Base-by-base conservation (phyloP, 305 asterid species). In the Solanum chacoense region DNA sequence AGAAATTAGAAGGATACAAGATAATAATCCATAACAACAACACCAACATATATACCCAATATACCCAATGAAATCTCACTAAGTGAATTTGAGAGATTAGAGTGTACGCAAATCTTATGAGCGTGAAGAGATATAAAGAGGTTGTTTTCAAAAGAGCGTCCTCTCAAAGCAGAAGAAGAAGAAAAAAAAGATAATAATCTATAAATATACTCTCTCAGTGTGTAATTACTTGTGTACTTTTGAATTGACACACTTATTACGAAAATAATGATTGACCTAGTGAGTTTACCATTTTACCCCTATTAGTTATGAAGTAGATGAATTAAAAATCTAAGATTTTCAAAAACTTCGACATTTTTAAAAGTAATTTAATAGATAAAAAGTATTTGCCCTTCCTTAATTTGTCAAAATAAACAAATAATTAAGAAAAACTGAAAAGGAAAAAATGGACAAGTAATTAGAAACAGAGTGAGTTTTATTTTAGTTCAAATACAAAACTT, bases 301-400 rank as follows among this genome's bases (percentile, higher is more conserved):
- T 55, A 55, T 55, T 55, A 55, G 4, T 55, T 55, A 55, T 55
- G 67, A 55, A 55, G 0, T 45, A 5, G 1, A 5, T 18, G 11
- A 55, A 7, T 18, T 18, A 55, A 7, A 18, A 55, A 18, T 1
- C 8, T 2, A 18, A 18, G 0, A 50, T 50, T 50, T 50, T 50
- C 10, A 16, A 16, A 0, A 55, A 55, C 0, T 55, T 18, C 0
- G 1, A 6, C 1, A 2, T 18, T 50, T 50, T 55, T 18, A 0
- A 55, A 55, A 55, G 11, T 18, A 55, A 55, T 55, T 20, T 55
- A 55, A 18, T 55, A 55, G 67, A 7, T 55, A 55, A 55, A 55
- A 18, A 18, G 5, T 13, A 45, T 45, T 45, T 45, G 18, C 18
- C 1, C 8, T 50, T 50, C 3, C 63, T 50, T 50, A 6, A 50